Evolutionary conservation across 1,139 yeast species (phyloP).

Genomic region (Yamadazyma buinensis): DNA sequence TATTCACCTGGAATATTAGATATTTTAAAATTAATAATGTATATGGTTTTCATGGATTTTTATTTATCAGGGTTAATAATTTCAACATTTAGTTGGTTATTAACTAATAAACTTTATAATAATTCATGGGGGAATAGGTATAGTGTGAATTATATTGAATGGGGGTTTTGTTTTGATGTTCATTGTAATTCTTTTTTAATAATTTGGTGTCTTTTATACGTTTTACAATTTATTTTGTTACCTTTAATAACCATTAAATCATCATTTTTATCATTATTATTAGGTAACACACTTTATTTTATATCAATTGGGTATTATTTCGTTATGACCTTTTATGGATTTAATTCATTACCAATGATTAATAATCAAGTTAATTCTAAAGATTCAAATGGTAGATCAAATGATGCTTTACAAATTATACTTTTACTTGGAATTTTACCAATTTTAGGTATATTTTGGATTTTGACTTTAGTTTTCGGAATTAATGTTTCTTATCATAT

Average conservation of each 20-base stretch:
- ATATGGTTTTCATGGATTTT: conserved; percentile 86
- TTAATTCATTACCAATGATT: conserved; percentile 76
- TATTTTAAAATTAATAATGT: conserved; percentile 60
- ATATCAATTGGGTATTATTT: conserved; percentile 72
- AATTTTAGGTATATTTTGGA: conserved; percentile 51
- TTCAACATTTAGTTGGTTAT: conserved; percentile 70
- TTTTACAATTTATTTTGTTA: conserved; percentile 69
- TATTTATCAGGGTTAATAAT: conserved; percentile 65
- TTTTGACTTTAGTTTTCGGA: conserved; percentile 56
- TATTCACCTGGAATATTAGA: conserved; percentile 63
- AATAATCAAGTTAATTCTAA: conserved; percentile 49
- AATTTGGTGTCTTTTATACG: conserved; percentile 75
- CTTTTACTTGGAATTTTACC: conserved; percentile 48
- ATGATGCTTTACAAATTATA: conserved; percentile 33
- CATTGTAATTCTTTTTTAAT: conserved; percentile 86
- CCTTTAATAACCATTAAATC: conserved; percentile 66
- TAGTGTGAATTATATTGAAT: conserved; percentile 62
- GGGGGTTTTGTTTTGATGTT: conserved; percentile 93
- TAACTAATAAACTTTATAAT: conserved; percentile 61
- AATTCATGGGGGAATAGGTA: conserved; percentile 34
- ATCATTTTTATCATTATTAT: conserved; percentile 55
- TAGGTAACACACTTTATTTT: conserved; percentile 78
- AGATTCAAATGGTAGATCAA: conserved; percentile 44
- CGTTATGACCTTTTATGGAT: conserved; percentile 81
- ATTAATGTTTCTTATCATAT: conserved; percentile 68